Evolutionary conservation across 108 stramenopile genomes (phyloP), one percentile per base, ranked within the genome.

Genomic region (Poteriospumella lacustris): DNA sequence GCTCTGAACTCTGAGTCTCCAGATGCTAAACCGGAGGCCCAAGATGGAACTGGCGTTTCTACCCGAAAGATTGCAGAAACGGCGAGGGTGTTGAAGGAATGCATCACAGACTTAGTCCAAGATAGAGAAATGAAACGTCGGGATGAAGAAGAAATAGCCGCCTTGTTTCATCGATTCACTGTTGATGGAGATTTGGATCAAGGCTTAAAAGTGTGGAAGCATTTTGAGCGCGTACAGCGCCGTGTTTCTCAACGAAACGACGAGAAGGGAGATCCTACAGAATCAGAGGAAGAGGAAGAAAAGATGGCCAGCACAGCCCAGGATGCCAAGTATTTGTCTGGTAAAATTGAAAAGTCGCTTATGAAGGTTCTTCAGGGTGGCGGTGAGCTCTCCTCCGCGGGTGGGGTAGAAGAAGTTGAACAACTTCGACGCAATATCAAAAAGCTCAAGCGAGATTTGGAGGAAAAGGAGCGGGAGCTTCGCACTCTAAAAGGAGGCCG

Each of bases 341-440:
- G 36, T n/a, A 44, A 56, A 38, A 24, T 73, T 44, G 70, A 73
- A 73, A 5, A 38, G 3, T 5, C 9, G 5, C 15, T 33, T 5
- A 5, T 5, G 38, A 73, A 73, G 42, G 12, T 73, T n/a, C 5
- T 73, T 31, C 26, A 68, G 64, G 15, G 19, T 19, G 38, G 47
- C 33, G 24, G 33, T 5, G 33, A 5, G 43, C 9, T 9, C 33
- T n/a, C 3, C 29, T 3, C 60, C 9, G 5, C 70, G 26, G 41
- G 70, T 19, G 70, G 5, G 9, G 70, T 42, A 52, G 70, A 73
- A 44, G 70, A 73, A 5, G 29, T 73, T 5, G 70, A 73, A 56
- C 47, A 73, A 15, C 42, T 73, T n/a, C 26, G 42, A 38, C 12
- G 33, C 12, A 73, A 3, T 24, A 39, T 52, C 12, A 56, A 44